Percentiles rank a stretch among this genome's conserved stretches.
Evolutionary conservation across 2,329 filamentous ascomycete genomes (phyloP).

Genomic region (Claviceps capensis): DNA sequence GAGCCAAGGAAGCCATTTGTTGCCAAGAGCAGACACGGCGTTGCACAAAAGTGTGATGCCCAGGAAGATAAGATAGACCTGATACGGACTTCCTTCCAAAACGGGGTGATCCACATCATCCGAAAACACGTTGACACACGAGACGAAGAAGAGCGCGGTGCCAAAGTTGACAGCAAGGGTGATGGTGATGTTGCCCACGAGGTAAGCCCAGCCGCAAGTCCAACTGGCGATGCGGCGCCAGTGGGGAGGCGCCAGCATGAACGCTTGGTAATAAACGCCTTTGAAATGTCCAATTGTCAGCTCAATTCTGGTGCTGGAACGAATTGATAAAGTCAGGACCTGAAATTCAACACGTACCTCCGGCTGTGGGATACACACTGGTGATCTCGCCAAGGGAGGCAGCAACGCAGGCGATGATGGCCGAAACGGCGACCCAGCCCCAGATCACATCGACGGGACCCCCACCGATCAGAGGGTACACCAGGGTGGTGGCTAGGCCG

Average conservation of each 20-base stretch:
- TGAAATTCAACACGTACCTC: conserved; percentile 31
- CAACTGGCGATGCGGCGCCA: conserved; percentile 53
- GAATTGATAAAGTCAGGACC: background rate
- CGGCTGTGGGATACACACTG: conserved; percentile 62
- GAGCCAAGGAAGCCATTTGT: conserved; percentile 51
- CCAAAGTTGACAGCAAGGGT: conserved; percentile 74
- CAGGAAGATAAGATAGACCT: conserved; percentile 59
- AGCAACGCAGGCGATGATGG: conserved; percentile 58
- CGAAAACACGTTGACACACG: conserved; percentile 42
- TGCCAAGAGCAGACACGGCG: conserved; percentile 51
- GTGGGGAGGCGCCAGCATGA: conserved; percentile 50
- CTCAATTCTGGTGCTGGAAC: no score
- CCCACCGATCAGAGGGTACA: conserved; percentile 52
- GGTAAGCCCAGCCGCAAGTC: conserved; percentile 64
- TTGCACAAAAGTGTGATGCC: conserved; percentile 52
- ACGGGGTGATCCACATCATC: conserved; percentile 27
- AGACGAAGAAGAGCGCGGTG: conserved; percentile 50
- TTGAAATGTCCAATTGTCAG: background rate
- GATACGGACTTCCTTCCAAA: conserved; percentile 41
- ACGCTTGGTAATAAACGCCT: conserved; percentile 64
- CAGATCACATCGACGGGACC: conserved; percentile 58
- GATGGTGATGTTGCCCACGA: conserved; percentile 70
- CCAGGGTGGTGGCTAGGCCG: conserved; percentile 55
- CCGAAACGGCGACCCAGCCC: conserved; percentile 56
- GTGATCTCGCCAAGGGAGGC: conserved; percentile 61